Conservation (phyloP, 2,329 filamentous ascomycete species). For the Verticillium nubilum region DNA sequence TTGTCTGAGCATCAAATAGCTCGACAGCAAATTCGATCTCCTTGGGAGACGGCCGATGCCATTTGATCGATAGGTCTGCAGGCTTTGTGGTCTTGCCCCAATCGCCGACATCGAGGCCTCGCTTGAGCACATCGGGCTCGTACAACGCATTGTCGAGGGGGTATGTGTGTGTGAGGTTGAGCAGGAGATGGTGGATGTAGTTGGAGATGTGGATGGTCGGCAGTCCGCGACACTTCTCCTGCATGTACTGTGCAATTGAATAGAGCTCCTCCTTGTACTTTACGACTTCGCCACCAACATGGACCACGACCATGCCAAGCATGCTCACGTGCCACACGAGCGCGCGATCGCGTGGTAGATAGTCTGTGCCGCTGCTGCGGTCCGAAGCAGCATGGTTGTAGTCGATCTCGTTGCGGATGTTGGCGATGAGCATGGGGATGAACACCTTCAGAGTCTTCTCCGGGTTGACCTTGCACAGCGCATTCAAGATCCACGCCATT, state of each 20-base stretch:
- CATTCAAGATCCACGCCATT: conserved; percentile 98
- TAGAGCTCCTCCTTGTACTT: conserved; percentile 86
- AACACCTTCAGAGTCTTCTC: conserved; percentile 89
- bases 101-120: conserved; percentile 69
- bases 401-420: conserved; percentile 94
- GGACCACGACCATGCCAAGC: conserved; percentile 96
- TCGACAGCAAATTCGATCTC: conserved; percentile 88
- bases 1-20: conserved; percentile 79
- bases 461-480: conserved; percentile 90
- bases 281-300: conserved; percentile 85
- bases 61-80: conserved; percentile 74
- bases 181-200: conserved; percentile 90
- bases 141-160: conserved; percentile 85
- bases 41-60: conserved; percentile 76
- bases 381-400: conserved; percentile 95
- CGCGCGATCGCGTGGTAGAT: conserved; percentile 84
- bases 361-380: conserved; percentile 86
- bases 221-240: conserved; percentile 87
- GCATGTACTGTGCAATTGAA: conserved; percentile 92
- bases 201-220: conserved; percentile 96
- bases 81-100: conserved; percentile 81
- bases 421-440: conserved; percentile 82
- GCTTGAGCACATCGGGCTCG: conserved; percentile 66
- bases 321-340: conserved; percentile 97
- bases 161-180: conserved; percentile 93